Base-by-base conservation (phyloP, 495 filamentous ascomycete genomes). In the Aspergillus conjunctus region DNA sequence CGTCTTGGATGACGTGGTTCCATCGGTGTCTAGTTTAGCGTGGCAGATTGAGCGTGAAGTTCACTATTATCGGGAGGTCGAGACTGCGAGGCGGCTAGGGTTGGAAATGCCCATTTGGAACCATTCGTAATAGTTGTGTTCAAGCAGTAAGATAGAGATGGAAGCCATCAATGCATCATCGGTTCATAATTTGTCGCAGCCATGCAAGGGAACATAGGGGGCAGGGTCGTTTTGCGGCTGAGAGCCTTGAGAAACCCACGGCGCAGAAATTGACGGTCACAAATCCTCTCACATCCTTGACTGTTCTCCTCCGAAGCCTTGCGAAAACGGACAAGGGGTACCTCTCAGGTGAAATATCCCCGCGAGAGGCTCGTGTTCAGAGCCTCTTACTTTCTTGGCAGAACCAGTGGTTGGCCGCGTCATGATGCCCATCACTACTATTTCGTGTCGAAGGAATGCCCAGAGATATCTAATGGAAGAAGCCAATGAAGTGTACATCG, bases 371-470 rank as follows among this genome's bases (percentile, higher is more conserved):
- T 37, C 34, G 34, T 37, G 3, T 37, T 3, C 34, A 14, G 34
- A 14, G 3, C 34, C n/a, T 37, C 9, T 37, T 37, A 37, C 34
- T 46, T 46, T 18, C 43, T 46, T 17, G 43, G 43, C 43, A 15
- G 43, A 7, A n/a, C 43, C 15, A 20, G 15, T 20, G 18, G 15
- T 46, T 46, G 43, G 43, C 17, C 15, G 43, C 15, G 4, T 3
- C 4, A 18, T 18, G 43, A 46, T 46, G 43, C 43, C 43, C 15
- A 46, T 12, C 15, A 18, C 9, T 9, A 46, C 43, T 46, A 46
- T 18, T 46, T 46, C 43, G 15, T 17, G 15, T 46, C 14, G 43
- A 46, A 18, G 43, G 43, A 46, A 46, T 46, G 43, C 43, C 43
- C 43, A 46, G 43, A 18, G 14, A 46, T 20, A 17, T 46, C 0